Evolutionary conservation across 495 filamentous ascomycete genomes (phyloP).

Genomic region (Penicillium longicatenatum): DNA sequence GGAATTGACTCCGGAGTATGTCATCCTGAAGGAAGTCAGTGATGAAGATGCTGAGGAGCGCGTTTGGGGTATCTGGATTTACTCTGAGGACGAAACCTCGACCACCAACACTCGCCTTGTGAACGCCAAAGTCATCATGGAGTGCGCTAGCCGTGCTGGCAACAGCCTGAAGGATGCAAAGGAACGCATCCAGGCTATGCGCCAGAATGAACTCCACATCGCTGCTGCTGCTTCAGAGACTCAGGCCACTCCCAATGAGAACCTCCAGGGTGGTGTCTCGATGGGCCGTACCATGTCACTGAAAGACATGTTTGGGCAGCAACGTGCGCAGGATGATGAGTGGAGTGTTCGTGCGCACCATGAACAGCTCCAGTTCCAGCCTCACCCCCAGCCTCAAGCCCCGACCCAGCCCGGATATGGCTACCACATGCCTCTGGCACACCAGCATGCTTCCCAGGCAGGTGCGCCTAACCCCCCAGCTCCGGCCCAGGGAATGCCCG

Average conservation of each 20-base stretch:
- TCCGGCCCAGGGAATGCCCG: constrained; percentile 23
- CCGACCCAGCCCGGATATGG: background rate
- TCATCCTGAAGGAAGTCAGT: constrained; percentile 56
- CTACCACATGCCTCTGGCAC: too few species aligned
- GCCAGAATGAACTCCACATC: constrained; percentile 39
- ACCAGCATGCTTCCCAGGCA: background rate
- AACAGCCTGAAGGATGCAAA: constrained; percentile 46
- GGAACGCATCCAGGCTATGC: constrained; percentile 41
- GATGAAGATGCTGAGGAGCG: constrained; percentile 17
- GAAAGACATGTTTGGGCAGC: constrained; percentile 57
- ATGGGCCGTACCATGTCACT: constrained; percentile 58
- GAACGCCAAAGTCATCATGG: constrained; percentile 54
- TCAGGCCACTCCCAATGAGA: constrained; percentile 33
- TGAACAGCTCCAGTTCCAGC: constrained; percentile 2
- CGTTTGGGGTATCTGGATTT: constrained; percentile 67
- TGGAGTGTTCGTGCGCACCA: constrained; percentile 53
- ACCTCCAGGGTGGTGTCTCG: constrained; percentile 39
- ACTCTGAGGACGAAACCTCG: constrained; percentile 56
- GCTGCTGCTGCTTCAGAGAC: constrained; percentile 36
- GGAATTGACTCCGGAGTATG: constrained; percentile 61
- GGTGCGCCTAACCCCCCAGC: background rate
- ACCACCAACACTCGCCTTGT: constrained; percentile 53
- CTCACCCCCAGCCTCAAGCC: background rate
- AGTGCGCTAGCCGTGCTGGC: constrained; percentile 55
- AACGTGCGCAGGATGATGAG: constrained; percentile 52